Evolutionary conservation across 2,329 filamentous ascomycete species (phyloP), one percentile per base, ranked within the genome.

Genomic region (Ceratocystis destructans): DNA sequence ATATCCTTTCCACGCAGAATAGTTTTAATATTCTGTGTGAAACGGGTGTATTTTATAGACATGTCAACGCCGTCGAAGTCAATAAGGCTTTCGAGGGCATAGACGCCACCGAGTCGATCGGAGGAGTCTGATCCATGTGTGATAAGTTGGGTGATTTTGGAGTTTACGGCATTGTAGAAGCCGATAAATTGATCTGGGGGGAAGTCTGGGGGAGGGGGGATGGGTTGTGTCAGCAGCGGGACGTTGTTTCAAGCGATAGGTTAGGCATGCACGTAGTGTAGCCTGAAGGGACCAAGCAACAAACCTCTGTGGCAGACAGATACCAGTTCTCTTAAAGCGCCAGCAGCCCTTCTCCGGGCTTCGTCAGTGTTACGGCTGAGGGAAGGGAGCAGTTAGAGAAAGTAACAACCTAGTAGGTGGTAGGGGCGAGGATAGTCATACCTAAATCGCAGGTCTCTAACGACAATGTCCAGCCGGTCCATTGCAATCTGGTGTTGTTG

Each of bases 41-140:
- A 99, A 66, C 94, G 86, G 37, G 93, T 96, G 68, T 94, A 96
- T 77, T 97, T 97, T 72, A 90, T 86, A 45, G 90, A 90, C 28
- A 89, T 85, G 77, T 99, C 95, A 71, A 96, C 90, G 68, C 92
- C 93, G 72, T 96, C 93, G 74, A 97, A 96, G 75, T 96, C 92
- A 75, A 97, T 93, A 65, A 99, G 84, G 67, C 88, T 87, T 75
- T 96, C 93, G 69, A 99, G 84, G 68, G 93, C 93, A 72, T 94
- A 87, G 69, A 99, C 88, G 64, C 94, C 95, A 69, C 92, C 94
- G 66, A 96, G 85, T 67, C 91, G 87, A 74, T 99, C 94, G 71
- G 87, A 86, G 4, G 90, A 87, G 74, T 96, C 92, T 77, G 84
- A 87, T 69, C 91, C 89, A 74, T 93, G 90, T 61, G 90, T 86